Conservation (phyloP, 1,139 yeast species). For the Pichia sp. region DNA sequence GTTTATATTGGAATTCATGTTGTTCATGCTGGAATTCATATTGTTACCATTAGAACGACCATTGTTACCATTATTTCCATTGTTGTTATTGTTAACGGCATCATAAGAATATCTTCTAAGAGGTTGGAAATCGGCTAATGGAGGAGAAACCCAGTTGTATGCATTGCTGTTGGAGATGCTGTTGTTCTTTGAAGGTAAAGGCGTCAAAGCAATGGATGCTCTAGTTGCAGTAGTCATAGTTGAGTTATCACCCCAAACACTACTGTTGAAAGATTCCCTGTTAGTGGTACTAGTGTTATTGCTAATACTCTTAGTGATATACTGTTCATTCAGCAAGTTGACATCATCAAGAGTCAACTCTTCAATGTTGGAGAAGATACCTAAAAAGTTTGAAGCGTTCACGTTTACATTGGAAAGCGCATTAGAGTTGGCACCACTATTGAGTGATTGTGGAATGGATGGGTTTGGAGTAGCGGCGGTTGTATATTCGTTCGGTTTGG, state of each 20-base stretch:
- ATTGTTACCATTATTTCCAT: not conserved
- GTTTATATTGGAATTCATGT: no score
- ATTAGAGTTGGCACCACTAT: no score
- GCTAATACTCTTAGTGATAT: not conserved
- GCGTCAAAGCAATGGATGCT: not conserved
- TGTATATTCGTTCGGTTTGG: not conserved
- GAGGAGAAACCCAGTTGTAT: slow-evolving; percentile 25
- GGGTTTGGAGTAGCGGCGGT: no score
- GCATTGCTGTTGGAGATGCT: slow-evolving; percentile 1
- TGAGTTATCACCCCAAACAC: slow-evolving; percentile 1
- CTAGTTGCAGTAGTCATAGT: not conserved
- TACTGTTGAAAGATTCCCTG: not conserved
- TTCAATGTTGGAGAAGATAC: slow-evolving; percentile 8
- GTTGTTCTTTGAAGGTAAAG: slow-evolving; percentile 9
- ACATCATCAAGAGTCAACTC: slow-evolving; percentile 3
- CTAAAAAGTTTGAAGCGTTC: slow-evolving; percentile 1
- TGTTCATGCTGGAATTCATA: no score
- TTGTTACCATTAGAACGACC: no score
- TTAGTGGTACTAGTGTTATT: not conserved
- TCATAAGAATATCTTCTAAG: slow-evolving; percentile 28
- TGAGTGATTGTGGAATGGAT: no score
- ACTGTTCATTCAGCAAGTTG: not conserved
- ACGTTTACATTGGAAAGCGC: not conserved
- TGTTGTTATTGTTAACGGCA: slow-evolving; percentile 9
- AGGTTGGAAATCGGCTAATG: slow-evolving; percentile 24